These are phyloP conservation scores for Penicillium roqueforti DNA, from an alignment of 495 filamentous ascomycete genomes.

Conservation along the genomic window DNA sequence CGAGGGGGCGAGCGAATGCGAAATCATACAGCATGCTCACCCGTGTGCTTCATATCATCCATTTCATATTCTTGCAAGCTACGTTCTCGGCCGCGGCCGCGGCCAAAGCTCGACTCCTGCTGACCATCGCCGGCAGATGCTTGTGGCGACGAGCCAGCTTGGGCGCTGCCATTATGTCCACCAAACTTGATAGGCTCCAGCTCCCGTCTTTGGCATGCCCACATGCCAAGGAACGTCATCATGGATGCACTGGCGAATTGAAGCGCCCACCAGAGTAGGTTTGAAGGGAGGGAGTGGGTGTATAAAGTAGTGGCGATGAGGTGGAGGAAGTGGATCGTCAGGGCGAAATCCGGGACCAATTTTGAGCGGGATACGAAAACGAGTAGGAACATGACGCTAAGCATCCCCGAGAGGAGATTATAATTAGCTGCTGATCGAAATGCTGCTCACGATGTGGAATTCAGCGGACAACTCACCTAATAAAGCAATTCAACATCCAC, in stretches of 20 bases:
- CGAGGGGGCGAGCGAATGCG: neutral
- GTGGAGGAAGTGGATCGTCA: slow-evolving; percentile 84
- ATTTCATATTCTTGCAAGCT: slow-evolving; percentile 71
- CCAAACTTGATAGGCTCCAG: slow-evolving; percentile 86
- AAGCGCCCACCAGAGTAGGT: slow-evolving; percentile 83
- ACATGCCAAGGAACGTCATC: slow-evolving; percentile 74
- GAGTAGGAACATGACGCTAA: slow-evolving; percentile 65
- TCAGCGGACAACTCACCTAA: slow-evolving; percentile 58
- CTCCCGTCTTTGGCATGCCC: slow-evolving; percentile 88
- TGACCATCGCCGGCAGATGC: slow-evolving; percentile 22
- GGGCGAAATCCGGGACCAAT: slow-evolving; percentile 86
- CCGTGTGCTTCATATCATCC: slow-evolving; percentile 58
- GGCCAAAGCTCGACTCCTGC: slow-evolving; percentile 29
- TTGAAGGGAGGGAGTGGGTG: slow-evolving; percentile 64
- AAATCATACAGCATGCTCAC: slow-evolving; percentile 35
- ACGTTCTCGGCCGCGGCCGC: slow-evolving; percentile 36
- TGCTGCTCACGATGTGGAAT: neutral
- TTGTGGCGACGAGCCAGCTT: slow-evolving; percentile 21
- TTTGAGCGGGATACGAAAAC: slow-evolving; percentile 81
- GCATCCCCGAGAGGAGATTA: neutral
- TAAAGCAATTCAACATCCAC: slow-evolving; percentile 73
- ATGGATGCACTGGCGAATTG: slow-evolving; percentile 64
- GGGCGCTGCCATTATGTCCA: slow-evolving; percentile 40
- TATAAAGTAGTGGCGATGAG: slow-evolving; percentile 75
- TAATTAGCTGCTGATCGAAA: slow-evolving; percentile 3